These are phyloP conservation scores for Ceratocystis albifundus DNA, from an alignment of 2,329 filamentous ascomycete genomes.

Conservation along the genomic window DNA sequence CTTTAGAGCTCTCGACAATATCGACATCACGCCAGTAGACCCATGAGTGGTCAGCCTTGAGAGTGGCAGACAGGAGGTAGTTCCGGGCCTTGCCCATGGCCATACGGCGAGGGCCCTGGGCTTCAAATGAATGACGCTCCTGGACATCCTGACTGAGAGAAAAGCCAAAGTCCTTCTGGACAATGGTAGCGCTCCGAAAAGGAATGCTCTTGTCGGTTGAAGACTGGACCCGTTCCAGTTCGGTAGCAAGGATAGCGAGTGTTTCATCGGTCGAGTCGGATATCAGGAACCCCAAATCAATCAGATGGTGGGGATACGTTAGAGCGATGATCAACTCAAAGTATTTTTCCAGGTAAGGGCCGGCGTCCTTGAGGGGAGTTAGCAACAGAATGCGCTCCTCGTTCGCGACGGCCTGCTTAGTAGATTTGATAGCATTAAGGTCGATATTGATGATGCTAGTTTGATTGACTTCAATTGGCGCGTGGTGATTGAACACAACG, in stretches of 20 bases:
- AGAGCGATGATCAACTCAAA: slow-evolving; percentile 85
- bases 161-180: slow-evolving; percentile 84
- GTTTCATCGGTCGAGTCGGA: slow-evolving; percentile 89
- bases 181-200: slow-evolving; percentile 72
- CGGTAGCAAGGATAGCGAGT: slow-evolving; percentile 68
- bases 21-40: slow-evolving; percentile 98
- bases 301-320: slow-evolving; percentile 87
- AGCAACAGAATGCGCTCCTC: slow-evolving; percentile 82
- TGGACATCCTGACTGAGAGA: slow-evolving; percentile 66
- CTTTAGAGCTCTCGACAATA: slow-evolving; percentile 77
- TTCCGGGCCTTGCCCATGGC: slow-evolving; percentile 84
- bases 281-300: slow-evolving; percentile 89
- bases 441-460: slow-evolving; percentile 67
- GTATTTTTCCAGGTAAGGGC: slow-evolving; percentile 70
- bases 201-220: slow-evolving; percentile 60
- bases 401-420: slow-evolving; percentile 63
- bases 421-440: slow-evolving; percentile 75
- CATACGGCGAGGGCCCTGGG: slow-evolving; percentile 81
- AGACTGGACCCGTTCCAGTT: slow-evolving; percentile 79
- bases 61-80: slow-evolving; percentile 69
- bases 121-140: slow-evolving; percentile 72
- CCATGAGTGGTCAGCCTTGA: slow-evolving; percentile 94
- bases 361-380: slow-evolving; percentile 84
- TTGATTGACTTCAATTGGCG: slow-evolving; percentile 72
- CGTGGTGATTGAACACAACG: slow-evolving; percentile 92